Evolutionary conservation across 1,284 basidiomycete genomes (phyloP), one percentile per base, ranked within the genome.

Genomic region (Pseudomicrostroma phylloplanum): DNA sequence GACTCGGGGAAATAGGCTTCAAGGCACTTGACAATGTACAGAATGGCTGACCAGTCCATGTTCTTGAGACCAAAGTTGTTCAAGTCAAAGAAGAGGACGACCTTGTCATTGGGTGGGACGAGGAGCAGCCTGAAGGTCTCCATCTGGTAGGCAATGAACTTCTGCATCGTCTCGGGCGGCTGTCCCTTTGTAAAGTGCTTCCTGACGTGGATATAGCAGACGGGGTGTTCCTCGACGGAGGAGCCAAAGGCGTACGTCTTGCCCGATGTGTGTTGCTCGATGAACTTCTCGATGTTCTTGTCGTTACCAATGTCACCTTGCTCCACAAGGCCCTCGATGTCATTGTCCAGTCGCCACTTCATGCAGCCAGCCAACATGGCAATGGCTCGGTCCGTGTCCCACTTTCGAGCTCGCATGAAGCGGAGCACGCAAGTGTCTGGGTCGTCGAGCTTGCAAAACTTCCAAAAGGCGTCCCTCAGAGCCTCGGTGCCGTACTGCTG

Each of bases 1-100:
- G 78, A 78, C 60, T 80, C 80, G 2, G 80, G 80, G 62, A 79
- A 81, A 69, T 80, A 80, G 3, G 76, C 75, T 60, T 80, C 76
- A 49, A 79, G 65, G 60, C 76, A 77, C 59, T 72, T 69, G 58
- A 76, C 60, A 46, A 77, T 71, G 55, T 66, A 76, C 42, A 71
- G 57, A 43, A 74, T 70, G 57, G 72, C 67, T 59, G 68, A 67
- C 74, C 74, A 76, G 67, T 74, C 74, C 71, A 77, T 72, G 65
- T 73, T 73, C 62, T 65, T 71, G 46, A 73, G 67, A 41, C 72
- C 70, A 60, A 77, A 77, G 2, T 77, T 76, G 3, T 73, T 71
- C 66, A 81, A 64, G 62, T 80, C 76, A 49, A 80, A 80, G 11
- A 80, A 62, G 25, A 80, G 69, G 43, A 70, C 66, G 54, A 78